Percentiles rank a stretch among this genome's conserved stretches.
Conservation (phyloP, 2,329 filamentous ascomycete genomes). For the Fusarium subtropicale region DNA sequence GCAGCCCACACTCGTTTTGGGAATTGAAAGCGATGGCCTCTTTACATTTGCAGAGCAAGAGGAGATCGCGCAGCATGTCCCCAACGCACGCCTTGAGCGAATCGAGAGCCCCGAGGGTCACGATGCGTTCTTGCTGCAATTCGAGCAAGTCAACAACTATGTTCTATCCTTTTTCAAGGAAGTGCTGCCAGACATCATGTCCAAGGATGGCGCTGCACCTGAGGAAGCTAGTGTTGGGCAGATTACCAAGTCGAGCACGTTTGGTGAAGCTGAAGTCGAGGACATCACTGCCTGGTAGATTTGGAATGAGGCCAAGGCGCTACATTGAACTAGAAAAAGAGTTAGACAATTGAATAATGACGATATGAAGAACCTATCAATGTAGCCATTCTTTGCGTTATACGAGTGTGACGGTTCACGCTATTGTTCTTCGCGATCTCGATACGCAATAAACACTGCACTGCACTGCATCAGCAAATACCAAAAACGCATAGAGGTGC, state of each 20-base stretch:
- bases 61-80: constrained; percentile 86
- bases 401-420: neutral
- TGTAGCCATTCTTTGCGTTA: neutral
- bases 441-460: neutral
- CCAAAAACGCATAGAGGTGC: neutral
- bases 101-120: constrained; percentile 97
- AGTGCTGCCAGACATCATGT: constrained; percentile 90
- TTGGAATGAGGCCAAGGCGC: neutral
- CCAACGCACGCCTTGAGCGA: constrained; percentile 79
- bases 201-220: constrained; percentile 62
- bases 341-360: constrained; percentile 12
- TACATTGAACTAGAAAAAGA: neutral
- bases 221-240: constrained; percentile 67
- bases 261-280: constrained; percentile 94
- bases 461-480: neutral
- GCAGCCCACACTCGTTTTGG: constrained; percentile 90
- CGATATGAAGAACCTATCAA: neutral
- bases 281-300: constrained; percentile 93
- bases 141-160: constrained; percentile 94
- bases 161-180: constrained; percentile 86
- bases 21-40: constrained; percentile 94
- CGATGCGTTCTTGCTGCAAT: constrained; percentile 95
- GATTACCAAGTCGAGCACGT: constrained; percentile 87
- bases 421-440: neutral
- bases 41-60: constrained; percentile 98